Conservation (phyloP, 768 basidiomycete species). For the Hebeloma cylindrosporum region DNA sequence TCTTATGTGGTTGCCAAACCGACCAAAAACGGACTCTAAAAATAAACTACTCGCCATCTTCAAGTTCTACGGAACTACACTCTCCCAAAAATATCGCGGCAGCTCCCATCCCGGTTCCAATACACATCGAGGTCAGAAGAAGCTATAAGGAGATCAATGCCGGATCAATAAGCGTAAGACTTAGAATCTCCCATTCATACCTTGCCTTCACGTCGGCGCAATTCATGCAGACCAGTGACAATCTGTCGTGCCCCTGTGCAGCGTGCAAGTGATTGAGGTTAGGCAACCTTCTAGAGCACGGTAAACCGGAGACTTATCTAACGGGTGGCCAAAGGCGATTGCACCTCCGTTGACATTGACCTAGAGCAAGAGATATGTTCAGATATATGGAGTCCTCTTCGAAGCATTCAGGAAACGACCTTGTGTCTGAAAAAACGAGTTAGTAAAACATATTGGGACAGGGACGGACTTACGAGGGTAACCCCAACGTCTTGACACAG, state of each 20-base stretch:
- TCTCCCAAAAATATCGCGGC: slow-evolving; percentile 73
- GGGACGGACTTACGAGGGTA: slow-evolving; percentile 40
- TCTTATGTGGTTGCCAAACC: too few species aligned
- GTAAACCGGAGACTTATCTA: slow-evolving; percentile 55
- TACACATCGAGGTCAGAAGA: slow-evolving; percentile 88
- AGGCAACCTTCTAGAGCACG: background rate
- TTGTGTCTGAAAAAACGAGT: slow-evolving; percentile 32
- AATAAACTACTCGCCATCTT: too few species aligned
- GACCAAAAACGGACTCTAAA: too few species aligned
- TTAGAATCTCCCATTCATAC: slow-evolving; percentile 35
- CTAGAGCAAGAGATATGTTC: slow-evolving; percentile 26
- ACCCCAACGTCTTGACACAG: slow-evolving; percentile 60
- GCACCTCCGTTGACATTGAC: slow-evolving; percentile 91
- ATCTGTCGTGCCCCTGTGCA: slow-evolving; percentile 85
- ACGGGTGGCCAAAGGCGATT: slow-evolving; percentile 81
- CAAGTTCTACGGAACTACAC: slow-evolving; percentile 11
- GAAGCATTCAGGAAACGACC: slow-evolving; percentile 17
- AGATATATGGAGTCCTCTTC: background rate
- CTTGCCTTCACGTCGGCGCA: slow-evolving; percentile 68
- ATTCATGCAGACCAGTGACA: slow-evolving; percentile 77
- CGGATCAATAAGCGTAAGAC: background rate
- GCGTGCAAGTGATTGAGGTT: slow-evolving; percentile 40
- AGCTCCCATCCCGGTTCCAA: slow-evolving; percentile 92
- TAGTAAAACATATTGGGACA: slow-evolving; percentile 1
- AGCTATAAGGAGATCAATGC: slow-evolving; percentile 44